Evolutionary conservation across 371 early-diverging fungal species (phyloP), one percentile per base, ranked within the genome.

Genomic region (Syncephalis plumigaleata): DNA sequence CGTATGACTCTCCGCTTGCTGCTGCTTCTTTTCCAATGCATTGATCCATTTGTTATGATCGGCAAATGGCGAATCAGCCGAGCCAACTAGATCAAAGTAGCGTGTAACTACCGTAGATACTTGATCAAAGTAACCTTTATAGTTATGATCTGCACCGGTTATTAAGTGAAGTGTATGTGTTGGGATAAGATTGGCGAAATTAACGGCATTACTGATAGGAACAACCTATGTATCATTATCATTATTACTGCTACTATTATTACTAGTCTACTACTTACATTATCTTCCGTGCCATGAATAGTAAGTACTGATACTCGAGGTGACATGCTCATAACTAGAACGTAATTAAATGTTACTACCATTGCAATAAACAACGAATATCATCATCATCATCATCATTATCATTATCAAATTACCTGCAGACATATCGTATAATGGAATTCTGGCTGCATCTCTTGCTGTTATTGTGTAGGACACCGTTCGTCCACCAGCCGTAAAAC

Each of bases 131-230:
- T 65, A 59, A 8, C 64, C 62, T 25, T 45, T 68, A 47, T 64
- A 75, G 53, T 68, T 72, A 47, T 75, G 78, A 44, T 75, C 70
- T 0, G 66, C 75, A n/a, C 61, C 64, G 2, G 67, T 61, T 38
- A 75, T 58, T 42, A 77, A 56, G 4, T 53, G 57, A 13, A 73
- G 53, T 2, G 72, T 65, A 36, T 68, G 75, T 45, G 58, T 70
- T 42, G 64, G 65, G 39, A 63, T 69, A 48, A 51, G 60, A 55
- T 60, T 71, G 48, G 67, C 63, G 60, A 64, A 67, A 36, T 60
- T 55, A 31, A 64, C 67, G 36, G 74, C 68, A 59, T 75, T 68
- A 36, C 64, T 63, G 36, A 71, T 60, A 36, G 73, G 73, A 13
- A 72, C 73, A 45, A 72, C 58, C 75, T 76, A 49, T 16, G 9